These are phyloP conservation scores for Parastagonospora nodorum DNA, from an alignment of 2,329 filamentous ascomycete species.

Conservation along the genomic window DNA sequence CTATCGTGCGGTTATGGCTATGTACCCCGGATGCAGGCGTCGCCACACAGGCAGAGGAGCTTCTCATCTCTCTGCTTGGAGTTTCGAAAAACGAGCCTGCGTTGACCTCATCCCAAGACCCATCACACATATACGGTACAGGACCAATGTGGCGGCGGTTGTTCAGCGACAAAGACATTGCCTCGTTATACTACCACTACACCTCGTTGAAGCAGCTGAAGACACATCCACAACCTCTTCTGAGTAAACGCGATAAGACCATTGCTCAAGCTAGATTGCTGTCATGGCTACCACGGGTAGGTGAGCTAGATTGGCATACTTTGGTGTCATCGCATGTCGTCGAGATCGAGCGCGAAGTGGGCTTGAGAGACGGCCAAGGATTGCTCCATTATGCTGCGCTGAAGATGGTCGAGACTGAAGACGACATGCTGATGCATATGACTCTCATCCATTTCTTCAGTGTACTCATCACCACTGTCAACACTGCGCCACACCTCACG, in stretches of 20 bases:
- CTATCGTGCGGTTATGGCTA: constrained; percentile 64
- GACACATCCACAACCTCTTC: constrained; percentile 35
- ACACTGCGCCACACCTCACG: constrained; percentile 35
- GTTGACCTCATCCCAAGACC: constrained; percentile 46
- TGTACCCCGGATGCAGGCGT: constrained; percentile 61
- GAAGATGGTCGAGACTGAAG: constrained; percentile 61
- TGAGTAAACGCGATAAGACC: constrained; percentile 60
- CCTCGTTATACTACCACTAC: constrained; percentile 60
- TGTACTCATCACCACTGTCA: constrained; percentile 55
- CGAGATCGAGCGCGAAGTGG: constrained; percentile 55
- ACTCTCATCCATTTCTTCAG: constrained; percentile 63
- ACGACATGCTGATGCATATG: constrained; percentile 65
- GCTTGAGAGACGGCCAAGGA: constrained; percentile 39
- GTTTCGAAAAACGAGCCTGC: constrained; percentile 48
- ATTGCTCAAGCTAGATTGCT: constrained; percentile 65
- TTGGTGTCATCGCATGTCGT: constrained; percentile 57
- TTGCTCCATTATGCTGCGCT: constrained; percentile 61
- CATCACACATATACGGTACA: constrained; percentile 33
- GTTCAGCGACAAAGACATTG: constrained; percentile 65
- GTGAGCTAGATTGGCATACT: constrained; percentile 59
- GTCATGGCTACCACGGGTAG: constrained; percentile 61
- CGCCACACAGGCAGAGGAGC: constrained; percentile 58
- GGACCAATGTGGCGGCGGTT: constrained; percentile 64
- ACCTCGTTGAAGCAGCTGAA: constrained; percentile 53
- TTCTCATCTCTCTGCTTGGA: constrained; percentile 59